A percentile compares a stretch with the other conserved stretches of the same genome.
These are phyloP conservation scores for Deakozyma indianensis DNA, from an alignment of 805 yeast species.

Conservation along the genomic window DNA sequence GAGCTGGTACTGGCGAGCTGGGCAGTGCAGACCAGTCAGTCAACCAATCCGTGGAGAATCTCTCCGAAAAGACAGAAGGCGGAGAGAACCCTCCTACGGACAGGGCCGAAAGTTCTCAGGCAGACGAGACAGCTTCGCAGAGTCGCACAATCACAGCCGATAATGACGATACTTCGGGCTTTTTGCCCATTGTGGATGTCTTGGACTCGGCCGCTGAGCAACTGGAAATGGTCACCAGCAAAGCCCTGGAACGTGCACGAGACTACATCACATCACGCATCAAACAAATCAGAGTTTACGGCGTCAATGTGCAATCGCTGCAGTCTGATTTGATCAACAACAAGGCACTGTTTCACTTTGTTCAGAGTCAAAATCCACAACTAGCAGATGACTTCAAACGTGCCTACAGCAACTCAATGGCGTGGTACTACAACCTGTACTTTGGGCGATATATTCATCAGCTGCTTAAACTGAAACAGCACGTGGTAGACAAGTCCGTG, in stretches of 20 bases:
- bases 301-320: conserved; percentile 55
- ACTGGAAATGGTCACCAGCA: conserved; percentile 38
- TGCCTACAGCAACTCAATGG: conserved; percentile 80
- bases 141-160: conserved; percentile 2
- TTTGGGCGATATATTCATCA: conserved; percentile 67
- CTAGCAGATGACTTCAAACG: conserved; percentile 58
- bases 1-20: no score
- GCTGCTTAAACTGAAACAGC: conserved; percentile 45
- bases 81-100: conserved; percentile 5
- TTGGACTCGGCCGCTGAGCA: conserved; percentile 14
- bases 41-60: not conserved
- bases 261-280: conserved; percentile 53
- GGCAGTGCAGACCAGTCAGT: not conserved
- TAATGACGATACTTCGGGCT: not conserved
- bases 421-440: conserved; percentile 78
- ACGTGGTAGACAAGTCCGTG: conserved; percentile 38
- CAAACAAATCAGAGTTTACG: conserved; percentile 49
- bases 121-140: conserved; percentile 11
- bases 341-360: conserved; percentile 46
- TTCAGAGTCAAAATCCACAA: conserved; percentile 38
- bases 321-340: conserved; percentile 53
- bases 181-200: not conserved
- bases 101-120: conserved; percentile 10
- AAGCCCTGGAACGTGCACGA: conserved; percentile 64
- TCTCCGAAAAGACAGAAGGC: not conserved